phyloP scores from a whole-genome alignment of 139 green algal genomes.

The Picochlorum sp. region DNA sequence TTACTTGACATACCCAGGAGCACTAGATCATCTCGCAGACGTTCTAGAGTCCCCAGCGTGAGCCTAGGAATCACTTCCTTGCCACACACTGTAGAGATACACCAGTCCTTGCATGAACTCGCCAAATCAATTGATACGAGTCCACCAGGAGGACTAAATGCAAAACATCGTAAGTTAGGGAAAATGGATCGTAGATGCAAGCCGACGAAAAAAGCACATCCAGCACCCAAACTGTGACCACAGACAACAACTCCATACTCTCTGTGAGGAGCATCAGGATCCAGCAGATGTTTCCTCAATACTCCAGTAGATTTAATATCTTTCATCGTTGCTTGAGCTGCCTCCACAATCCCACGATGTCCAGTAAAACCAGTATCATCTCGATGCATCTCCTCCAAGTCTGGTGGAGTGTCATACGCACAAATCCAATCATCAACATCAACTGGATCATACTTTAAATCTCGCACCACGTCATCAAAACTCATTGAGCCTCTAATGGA shows the following conservation, averaged over 20 bases:
- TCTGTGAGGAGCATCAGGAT: conserved; percentile 1
- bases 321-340: conserved; percentile 27
- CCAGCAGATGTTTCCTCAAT: conserved; percentile 16
- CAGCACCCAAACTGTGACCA: conserved; percentile 62
- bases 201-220: conserved; percentile 51
- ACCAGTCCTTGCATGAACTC: conserved; percentile 20
- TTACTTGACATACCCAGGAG: conserved; percentile 28
- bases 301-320: conserved; percentile 17
- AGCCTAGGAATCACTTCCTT: conserved; percentile 58
- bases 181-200: conserved; percentile 43
- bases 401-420: conserved; percentile 12
- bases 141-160: conserved; percentile 48
- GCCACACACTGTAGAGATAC: conserved; percentile 39
- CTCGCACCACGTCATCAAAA: conserved; percentile 51
- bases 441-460: conserved; percentile 48
- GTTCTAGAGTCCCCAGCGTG: conserved; percentile 34
- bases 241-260: conserved; percentile 51
- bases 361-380: conserved; percentile 10
- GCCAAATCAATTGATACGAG: conserved; percentile 21
- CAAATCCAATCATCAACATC: conserved; percentile 38
- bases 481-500: conserved; percentile 44
- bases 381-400: not conserved
- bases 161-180: conserved; percentile 40
- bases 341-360: conserved; percentile 51
- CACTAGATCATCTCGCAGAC: conserved; percentile 46